These are phyloP conservation scores for Phellopilus nigrolimitatus DNA, from an alignment of 1,284 basidiomycete species.

Conservation along the genomic window DNA sequence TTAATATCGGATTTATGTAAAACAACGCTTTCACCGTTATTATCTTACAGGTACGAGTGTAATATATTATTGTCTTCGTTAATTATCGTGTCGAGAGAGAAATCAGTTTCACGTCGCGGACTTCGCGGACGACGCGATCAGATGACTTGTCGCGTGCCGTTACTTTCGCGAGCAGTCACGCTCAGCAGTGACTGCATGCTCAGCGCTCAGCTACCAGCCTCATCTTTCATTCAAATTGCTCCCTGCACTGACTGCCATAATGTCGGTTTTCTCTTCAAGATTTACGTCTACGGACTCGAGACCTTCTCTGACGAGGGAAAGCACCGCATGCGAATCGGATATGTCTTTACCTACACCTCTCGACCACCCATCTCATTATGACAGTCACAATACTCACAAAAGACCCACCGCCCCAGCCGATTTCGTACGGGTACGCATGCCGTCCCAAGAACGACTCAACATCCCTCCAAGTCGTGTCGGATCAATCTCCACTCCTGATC, in stretches of 20 bases:
- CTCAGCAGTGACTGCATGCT: neutral
- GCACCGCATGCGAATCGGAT: slow-evolving; percentile 9
- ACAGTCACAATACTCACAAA: neutral
- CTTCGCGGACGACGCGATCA: no score
- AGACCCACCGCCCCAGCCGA: neutral
- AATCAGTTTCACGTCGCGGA: no score
- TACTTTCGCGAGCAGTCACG: no score
- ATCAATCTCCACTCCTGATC: neutral
- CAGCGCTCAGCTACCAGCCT: neutral
- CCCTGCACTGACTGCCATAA: slow-evolving; percentile 1
- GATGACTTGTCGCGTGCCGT: no score
- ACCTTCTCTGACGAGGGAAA: slow-evolving; percentile 16
- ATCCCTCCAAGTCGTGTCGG: neutral
- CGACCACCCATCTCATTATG: neutral
- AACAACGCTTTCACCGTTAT: no score
- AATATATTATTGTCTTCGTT: no score
- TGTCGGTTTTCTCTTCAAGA: slow-evolving; percentile 11
- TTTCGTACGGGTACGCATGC: neutral
- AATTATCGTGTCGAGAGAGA: no score
- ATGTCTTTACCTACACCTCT: slow-evolving; percentile 7
- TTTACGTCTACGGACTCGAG: slow-evolving; percentile 10
- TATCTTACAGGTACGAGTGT: no score
- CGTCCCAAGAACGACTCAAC: slow-evolving; percentile 4
- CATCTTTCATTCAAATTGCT: neutral
- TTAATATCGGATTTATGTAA: no score